Conservation (phyloP, 148 eudicot species). For the Silene latifolia region DNA sequence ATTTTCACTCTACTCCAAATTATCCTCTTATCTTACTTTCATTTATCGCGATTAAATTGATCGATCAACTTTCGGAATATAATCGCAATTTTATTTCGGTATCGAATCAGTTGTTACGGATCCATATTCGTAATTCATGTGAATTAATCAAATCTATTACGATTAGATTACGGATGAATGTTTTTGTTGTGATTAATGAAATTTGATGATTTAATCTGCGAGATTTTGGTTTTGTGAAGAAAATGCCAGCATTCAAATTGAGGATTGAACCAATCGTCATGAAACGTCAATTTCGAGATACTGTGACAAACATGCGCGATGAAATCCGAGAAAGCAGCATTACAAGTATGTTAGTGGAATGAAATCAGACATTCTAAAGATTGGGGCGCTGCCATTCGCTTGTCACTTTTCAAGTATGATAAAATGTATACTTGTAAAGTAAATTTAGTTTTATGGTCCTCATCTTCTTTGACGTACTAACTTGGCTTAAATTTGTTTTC, state of each 20-base stretch:
- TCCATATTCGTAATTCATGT: too few species aligned
- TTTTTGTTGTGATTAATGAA: too few species aligned
- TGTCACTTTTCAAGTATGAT: not conserved
- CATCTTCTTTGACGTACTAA: not conserved
- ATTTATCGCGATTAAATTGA: too few species aligned
- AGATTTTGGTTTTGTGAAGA: too few species aligned
- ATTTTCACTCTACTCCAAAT: too few species aligned
- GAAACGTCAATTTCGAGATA: not conserved
- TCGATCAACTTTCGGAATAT: too few species aligned
- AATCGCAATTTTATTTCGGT: too few species aligned
- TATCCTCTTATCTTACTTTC: too few species aligned
- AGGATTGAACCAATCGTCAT: slow-evolving; percentile 11
- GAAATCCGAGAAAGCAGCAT: not conserved
- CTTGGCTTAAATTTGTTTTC: not conserved
- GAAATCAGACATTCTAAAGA: not conserved
- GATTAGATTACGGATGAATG: too few species aligned
- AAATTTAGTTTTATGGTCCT: not conserved
- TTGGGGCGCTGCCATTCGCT: not conserved
- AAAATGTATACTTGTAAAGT: not conserved
- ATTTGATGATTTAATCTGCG: too few species aligned
- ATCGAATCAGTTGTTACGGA: too few species aligned
- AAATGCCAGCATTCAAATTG: slow-evolving; percentile 24
- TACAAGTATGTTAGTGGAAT: not conserved
- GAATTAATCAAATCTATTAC: too few species aligned
- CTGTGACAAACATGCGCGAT: not conserved